Base-by-base conservation (phyloP, 2,329 filamentous ascomycete genomes). In the Waltergamsia citrina region DNA sequence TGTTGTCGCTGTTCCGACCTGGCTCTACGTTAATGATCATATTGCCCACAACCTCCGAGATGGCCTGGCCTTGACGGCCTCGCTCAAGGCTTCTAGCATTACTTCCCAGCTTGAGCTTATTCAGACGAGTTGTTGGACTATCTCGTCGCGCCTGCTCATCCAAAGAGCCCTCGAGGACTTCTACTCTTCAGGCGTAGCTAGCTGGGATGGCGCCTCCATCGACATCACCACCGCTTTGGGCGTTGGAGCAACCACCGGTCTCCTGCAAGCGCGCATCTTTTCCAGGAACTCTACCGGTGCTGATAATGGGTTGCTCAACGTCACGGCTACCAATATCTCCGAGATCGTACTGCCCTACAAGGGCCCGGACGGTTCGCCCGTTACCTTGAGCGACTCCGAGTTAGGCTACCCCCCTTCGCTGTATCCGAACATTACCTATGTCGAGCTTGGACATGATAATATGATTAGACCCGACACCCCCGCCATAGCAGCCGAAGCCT, bases 51-150 rank as follows among this genome's bases (percentile, higher is more conserved):
- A 76, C 43, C 63, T 70, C 51, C 59, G 73, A 10, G 67, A 73
- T 33, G 73, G 79, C 33, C 73, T 95, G 31, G 65, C 78, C 18
- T 67, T 94, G 41, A 85, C 85, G 2, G 88, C 88, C 6, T 87
- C 83, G 3, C 76, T 94, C 51, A 94, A 94, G 56, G 81, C 87
- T 15, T 78, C 83, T 20, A 81, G 90, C 51, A 71, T 95, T 41
- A 68, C 81, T 6, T 81, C 85, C 34, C 83, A 86, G 51, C 71
- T 95, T 36, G 69, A 85, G 33, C 70, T 94, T 33, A 75, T 94
- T 44, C 75, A 87, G 59, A 82, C 82, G 21, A 81, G 78, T 38
- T 82, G 79, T 49, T 67, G 70, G 36, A 80, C 81, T 35, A 80
- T 92, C 29, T 67, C 80, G 6, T 87, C 84, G 1, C 66, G 78